Percentiles rank a stretch among this genome's conserved stretches.
phyloP scores from a whole-genome alignment of 306 rosid species.

The Cicer judaicum region DNA sequence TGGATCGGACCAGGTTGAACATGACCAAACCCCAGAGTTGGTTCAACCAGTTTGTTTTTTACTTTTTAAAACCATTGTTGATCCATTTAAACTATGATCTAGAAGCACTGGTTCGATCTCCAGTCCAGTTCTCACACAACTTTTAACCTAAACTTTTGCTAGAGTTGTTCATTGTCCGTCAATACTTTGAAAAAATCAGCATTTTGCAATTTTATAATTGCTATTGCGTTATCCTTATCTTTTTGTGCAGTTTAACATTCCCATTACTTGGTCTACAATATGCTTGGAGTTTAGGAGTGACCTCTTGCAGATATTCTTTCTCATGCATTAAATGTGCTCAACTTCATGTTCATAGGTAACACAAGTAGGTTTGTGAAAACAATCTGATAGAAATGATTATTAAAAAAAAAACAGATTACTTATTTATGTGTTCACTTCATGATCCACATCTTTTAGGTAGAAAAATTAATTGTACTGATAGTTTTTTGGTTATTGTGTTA shows the following conservation, averaged over 20 bases:
- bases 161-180: slow-evolving; percentile 9
- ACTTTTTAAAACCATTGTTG: too few species aligned
- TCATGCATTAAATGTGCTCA: slow-evolving; percentile 52
- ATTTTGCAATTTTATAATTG: slow-evolving; percentile 5
- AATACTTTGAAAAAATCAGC: slow-evolving; percentile 11
- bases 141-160: not conserved
- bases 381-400: slow-evolving; percentile 32
- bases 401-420: slow-evolving; percentile 14
- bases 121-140: too few species aligned
- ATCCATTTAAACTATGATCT: too few species aligned
- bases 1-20: too few species aligned
- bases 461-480: not conserved
- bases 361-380: slow-evolving; percentile 28
- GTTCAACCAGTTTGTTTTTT: too few species aligned
- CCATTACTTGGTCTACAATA: slow-evolving; percentile 59
- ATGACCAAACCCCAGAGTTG: too few species aligned
- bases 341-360: slow-evolving; percentile 57
- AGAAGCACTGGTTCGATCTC: too few species aligned
- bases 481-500: slow-evolving; percentile 11
- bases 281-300: slow-evolving; percentile 59
- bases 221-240: slow-evolving; percentile 36
- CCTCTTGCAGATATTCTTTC: slow-evolving; percentile 59
- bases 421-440: slow-evolving; percentile 15
- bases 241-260: slow-evolving; percentile 60
- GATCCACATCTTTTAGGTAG: slow-evolving; percentile 10